Evolutionary conservation across 768 basidiomycete genomes (phyloP).

Genomic region (Rhodotorula toruloides): DNA sequence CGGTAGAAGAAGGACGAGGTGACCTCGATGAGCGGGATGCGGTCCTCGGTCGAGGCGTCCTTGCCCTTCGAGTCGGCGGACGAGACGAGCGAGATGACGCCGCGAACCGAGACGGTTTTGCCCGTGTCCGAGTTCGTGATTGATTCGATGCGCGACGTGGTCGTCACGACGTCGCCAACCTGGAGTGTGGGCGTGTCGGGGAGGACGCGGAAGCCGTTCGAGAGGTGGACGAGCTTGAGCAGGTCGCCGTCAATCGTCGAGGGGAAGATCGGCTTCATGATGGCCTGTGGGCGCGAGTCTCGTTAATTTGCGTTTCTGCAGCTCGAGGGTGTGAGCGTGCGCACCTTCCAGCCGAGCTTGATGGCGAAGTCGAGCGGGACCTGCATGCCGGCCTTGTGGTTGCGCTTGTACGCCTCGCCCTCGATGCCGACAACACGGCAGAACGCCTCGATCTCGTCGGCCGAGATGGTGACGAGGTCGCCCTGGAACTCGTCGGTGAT

Average conservation of each 20-base stretch:
- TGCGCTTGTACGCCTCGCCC: conserved; percentile 79
- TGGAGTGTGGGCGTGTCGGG: conserved; percentile 68
- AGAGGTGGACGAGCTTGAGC: conserved; percentile 90
- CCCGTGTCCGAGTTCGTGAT: conserved; percentile 86
- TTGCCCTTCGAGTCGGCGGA: conserved; percentile 73
- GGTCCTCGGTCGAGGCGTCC: conserved; percentile 46
- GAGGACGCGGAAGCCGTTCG: conserved; percentile 89
- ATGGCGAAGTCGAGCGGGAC: conserved; percentile 99
- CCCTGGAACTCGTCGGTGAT: conserved; percentile 77
- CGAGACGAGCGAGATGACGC: conserved; percentile 47
- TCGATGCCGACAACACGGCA: conserved; percentile 91
- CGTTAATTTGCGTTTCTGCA: background rate
- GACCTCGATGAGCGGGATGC: conserved; percentile 82
- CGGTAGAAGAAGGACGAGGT: conserved; percentile 94
- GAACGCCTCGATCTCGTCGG: conserved; percentile 75
- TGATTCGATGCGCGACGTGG: conserved; percentile 80
- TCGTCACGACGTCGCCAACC: conserved; percentile 83
- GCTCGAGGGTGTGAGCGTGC: conserved; percentile 38
- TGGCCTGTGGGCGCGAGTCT: conserved; percentile 60
- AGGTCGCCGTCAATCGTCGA: conserved; percentile 83
- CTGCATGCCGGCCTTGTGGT: conserved; percentile 61
- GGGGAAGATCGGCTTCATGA: conserved; percentile 98
- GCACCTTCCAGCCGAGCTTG: conserved; percentile 94
- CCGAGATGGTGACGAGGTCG: conserved; percentile 70
- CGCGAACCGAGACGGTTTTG: conserved; percentile 87